Base-by-base conservation (phyloP, 805 yeast genomes). In the Lachancea sp. region DNA sequence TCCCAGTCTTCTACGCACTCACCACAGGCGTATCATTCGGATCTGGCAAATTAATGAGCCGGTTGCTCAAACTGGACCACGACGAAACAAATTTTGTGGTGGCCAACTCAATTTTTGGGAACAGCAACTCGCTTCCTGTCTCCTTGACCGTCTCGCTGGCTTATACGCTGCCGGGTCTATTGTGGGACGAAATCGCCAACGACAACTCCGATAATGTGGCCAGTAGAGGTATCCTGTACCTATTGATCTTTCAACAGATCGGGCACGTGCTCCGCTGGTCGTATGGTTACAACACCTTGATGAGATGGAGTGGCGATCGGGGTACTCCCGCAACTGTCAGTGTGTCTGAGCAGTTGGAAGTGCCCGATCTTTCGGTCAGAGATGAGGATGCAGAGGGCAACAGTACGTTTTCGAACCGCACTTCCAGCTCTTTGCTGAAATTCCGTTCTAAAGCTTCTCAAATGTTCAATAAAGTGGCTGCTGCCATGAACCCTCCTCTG, bases 41-140 rank as follows among this genome's bases (percentile, higher is more conserved):
- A 9, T 79, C 88, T 30, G 85, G 96, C 6, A 66, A 68, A 26
- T 25, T 77, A 18, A 74, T 81, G 34, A 70, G 87, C 3, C 61
- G 65, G 12, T 51, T 79, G 36, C 62, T 89, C 50, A 57, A 66
- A 7, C 68, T 93, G 55, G 85, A 85, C 55, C 77, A 70, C 40
- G 78, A 85, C 12, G 97, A 93, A 66, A 60, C 86, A 3, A 90
- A 91, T 67, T 91, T 87, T 57, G 96, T 93, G 41, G 84, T 95
- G 18, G 98, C 96, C 2, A 93, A 93, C 95, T 88, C 93, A 2
- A 96, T 90, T 5, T 91, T 91, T 67, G 98, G 97, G 43, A 93
- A 91, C 67, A 87, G 96, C 36, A 91, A 91, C 70, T 85, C 95
- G 10, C 74, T 91, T 45, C 98, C 99, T 0, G 98, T 91, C 1